A percentile compares a stretch with the other conserved stretches of the same genome.
Evolutionary conservation across 2,329 filamentous ascomycete species (phyloP).

Genomic region (Bimuria novae-zelandiae): DNA sequence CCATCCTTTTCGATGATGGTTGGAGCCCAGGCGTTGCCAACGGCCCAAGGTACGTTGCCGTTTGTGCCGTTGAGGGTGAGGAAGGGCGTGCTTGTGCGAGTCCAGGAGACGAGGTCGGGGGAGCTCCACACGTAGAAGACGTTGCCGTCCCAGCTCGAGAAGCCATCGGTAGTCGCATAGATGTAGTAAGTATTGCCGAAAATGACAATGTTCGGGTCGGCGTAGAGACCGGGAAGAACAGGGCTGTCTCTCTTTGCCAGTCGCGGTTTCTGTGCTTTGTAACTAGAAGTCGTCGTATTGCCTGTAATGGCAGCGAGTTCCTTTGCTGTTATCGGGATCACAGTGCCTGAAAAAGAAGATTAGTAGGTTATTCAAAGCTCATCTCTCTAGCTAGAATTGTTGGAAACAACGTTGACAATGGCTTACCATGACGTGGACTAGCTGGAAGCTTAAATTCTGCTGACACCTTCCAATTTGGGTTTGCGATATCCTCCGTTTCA

Average conservation of each 20-base stretch:
- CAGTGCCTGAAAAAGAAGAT: conserved; percentile 39
- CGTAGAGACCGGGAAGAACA: conserved; percentile 30
- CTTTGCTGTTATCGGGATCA: conserved; percentile 56
- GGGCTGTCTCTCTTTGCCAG: conserved; percentile 19
- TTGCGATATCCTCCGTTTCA: conserved; percentile 56
- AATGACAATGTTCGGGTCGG: conserved; percentile 35
- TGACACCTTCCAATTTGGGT: conserved; percentile 56
- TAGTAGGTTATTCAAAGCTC: no score
- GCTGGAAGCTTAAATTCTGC: conserved; percentile 52
- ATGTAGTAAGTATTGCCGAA: conserved; percentile 33
- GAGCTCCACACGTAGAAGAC: conserved; percentile 36
- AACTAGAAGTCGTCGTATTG: conserved; percentile 1
- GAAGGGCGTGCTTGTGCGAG: conserved; percentile 26
- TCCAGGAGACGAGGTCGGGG: conserved; percentile 31
- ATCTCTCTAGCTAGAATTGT: no score
- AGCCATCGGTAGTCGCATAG: conserved; percentile 34
- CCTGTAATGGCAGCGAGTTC: conserved; percentile 47
- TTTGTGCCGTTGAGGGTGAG: conserved; percentile 33
- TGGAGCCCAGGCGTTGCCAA: conserved; percentile 34
- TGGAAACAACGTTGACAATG: no score
- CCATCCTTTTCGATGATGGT: conserved; percentile 29
- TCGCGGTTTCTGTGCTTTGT: not conserved
- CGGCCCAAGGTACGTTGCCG: conserved; percentile 36
- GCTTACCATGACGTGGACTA: conserved; percentile 56
- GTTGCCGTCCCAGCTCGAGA: conserved; percentile 31